Base-by-base conservation (phyloP, 2,329 filamentous ascomycete genomes). In the Aspergillus puulaauensis region DNA sequence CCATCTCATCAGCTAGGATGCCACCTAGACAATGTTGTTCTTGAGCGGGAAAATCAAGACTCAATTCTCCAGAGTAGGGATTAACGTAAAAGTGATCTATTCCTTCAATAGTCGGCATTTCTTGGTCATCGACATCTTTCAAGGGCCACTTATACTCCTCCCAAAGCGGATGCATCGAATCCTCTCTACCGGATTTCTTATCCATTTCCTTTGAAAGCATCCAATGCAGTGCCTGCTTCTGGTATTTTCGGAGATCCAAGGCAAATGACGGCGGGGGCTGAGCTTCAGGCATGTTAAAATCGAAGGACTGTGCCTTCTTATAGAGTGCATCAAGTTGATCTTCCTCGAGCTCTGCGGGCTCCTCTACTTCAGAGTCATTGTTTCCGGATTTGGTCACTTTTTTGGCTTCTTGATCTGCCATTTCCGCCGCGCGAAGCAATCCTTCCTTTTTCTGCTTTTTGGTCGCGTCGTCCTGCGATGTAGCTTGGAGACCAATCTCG, bases 111-210 rank as follows among this genome's bases (percentile, higher is more conserved):
- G 71, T 69, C 0, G 89, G 87, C 11, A 97, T 70, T 5, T 89
- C 84, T 43, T 90, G 85, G 64, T 95, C 93, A 64, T 98, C 90
- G 39, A 90, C 87, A 74, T 99, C 95, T 70, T 93, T 92, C 0
- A 80, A 79, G 0, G 95, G 95, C 92, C 93, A 99, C 2, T 78
- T 73, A 66, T 99, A 99, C 70, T 98, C 91, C 75, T 99, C 95
- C 95, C 95, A 99, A 0, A 99, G 75, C 0, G 95, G 95, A 74
- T 99, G 93, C 91, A 99, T 96, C 0, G 92, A 97, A 4, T 81
- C 80, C 67, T 93, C 87, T 54, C 86, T 85, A 39, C 86, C 83
- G 11, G 85, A 83, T 64, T 86, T 87, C 61, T 90, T 83, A 62
- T 96, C 86, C 66, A 87, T 93, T 72, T 99, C 95, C 72, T 98